phyloP scores from a whole-genome alignment of 1,139 yeast genomes.

The Kluyveromyces marxianus region DNA sequence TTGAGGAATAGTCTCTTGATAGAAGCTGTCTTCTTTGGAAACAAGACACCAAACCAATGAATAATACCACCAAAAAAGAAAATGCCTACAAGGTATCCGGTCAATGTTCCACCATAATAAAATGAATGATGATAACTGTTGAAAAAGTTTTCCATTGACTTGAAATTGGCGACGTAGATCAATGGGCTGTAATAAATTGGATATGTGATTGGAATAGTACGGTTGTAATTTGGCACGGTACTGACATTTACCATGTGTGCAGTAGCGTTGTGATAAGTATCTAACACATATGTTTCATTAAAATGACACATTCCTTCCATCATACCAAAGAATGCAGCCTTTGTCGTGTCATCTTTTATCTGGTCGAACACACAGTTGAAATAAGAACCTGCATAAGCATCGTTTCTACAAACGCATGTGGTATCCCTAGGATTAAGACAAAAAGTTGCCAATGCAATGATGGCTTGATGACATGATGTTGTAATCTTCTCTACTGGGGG shows the following conservation, averaged over 20 bases:
- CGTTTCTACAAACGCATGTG: constrained; percentile 6
- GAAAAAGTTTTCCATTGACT: constrained; percentile 30
- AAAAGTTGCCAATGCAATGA: neutral
- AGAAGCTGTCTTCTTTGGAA: constrained; percentile 4
- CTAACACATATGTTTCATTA: constrained; percentile 28
- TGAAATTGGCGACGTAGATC: constrained; percentile 32
- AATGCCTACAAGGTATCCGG: constrained; percentile 13
- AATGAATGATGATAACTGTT: constrained; percentile 17
- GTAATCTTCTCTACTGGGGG: neutral
- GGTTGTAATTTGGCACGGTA: constrained; percentile 8
- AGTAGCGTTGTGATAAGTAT: constrained; percentile 37
- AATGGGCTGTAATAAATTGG: constrained; percentile 15
- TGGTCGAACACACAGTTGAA: constrained; percentile 6
- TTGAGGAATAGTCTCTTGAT: constrained; percentile 29
- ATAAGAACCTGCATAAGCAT: constrained; percentile 7
- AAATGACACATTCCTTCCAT: constrained; percentile 14
- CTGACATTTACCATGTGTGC: constrained; percentile 26
- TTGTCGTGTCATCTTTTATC: neutral
- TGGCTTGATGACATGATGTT: neutral
- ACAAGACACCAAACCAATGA: neutral
- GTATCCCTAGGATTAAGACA: neutral
- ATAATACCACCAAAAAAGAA: constrained; percentile 7
- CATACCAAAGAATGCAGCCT: constrained; percentile 1
- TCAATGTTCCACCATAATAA: constrained; percentile 11
- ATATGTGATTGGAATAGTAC: constrained; percentile 6